A percentile compares a stretch with the other conserved stretches of the same genome.
Evolutionary conservation across 306 rosid genomes (phyloP).

Genomic region (Cucumis hystrix): DNA sequence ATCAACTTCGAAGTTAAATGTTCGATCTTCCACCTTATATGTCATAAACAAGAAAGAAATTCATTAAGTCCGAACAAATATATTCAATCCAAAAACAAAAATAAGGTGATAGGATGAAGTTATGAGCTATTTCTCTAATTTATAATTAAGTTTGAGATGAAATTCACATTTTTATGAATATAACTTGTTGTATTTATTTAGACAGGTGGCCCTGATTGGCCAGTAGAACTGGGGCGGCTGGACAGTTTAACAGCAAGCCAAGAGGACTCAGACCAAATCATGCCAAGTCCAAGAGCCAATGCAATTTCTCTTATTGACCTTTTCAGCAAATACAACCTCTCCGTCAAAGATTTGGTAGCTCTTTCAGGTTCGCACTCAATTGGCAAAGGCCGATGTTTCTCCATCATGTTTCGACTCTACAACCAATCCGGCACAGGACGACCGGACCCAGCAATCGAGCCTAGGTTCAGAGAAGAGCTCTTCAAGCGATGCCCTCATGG

Average conservation of each 20-base stretch:
- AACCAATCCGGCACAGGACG: constrained; percentile 64
- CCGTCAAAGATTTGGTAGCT: constrained; percentile 52
- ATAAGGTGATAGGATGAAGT: no score
- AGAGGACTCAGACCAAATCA: constrained; percentile 47
- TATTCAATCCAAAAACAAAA: no score
- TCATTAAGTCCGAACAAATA: no score
- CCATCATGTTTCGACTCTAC: constrained; percentile 82
- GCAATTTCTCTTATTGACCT: constrained; percentile 54
- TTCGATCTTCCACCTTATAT: no score
- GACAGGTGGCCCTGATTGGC: constrained; percentile 90
- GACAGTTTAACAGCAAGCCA: constrained; percentile 65
- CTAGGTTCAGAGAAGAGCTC: constrained; percentile 32
- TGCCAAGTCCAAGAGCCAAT: constrained; percentile 89
- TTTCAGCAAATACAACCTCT: constrained; percentile 32
- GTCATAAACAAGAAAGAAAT: no score
- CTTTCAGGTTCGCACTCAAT: constrained; percentile 86
- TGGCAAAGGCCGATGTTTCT: constrained; percentile 76
- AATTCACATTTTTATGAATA: no score
- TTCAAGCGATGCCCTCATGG: constrained; percentile 37
- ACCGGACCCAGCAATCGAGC: constrained; percentile 64
- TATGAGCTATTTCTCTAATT: no score
- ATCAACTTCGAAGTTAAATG: no score
- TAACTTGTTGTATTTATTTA: constrained; percentile 7
- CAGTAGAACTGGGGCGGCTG: constrained; percentile 66
- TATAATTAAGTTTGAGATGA: no score